Evolutionary conservation across 2,329 filamentous ascomycete species (phyloP).

Genomic region (Neonectria ditissima): DNA sequence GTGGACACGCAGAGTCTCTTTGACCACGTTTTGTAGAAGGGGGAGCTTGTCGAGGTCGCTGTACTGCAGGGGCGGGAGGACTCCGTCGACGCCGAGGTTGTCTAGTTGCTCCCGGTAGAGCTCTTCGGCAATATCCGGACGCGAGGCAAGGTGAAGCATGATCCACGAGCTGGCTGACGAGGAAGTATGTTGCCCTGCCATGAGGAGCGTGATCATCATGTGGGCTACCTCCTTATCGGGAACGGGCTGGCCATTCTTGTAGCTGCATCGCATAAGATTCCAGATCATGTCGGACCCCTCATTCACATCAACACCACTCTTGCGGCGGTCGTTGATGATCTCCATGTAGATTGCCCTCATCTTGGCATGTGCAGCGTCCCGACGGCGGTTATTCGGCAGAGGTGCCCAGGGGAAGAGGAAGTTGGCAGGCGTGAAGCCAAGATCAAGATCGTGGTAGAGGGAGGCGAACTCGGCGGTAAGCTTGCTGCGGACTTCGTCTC

Average conservation of each 20-base stretch:
- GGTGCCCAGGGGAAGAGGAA: constrained; percentile 85
- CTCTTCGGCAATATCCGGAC: constrained; percentile 76
- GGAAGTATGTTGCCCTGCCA: constrained; percentile 87
- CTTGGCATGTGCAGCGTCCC: constrained; percentile 76
- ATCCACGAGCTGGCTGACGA: constrained; percentile 84
- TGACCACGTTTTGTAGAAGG: constrained; percentile 73
- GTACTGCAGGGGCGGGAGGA: constrained; percentile 68
- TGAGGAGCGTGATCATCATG: constrained; percentile 88
- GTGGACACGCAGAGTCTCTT: constrained; percentile 79
- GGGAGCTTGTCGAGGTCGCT: constrained; percentile 70
- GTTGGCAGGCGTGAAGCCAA: constrained; percentile 82
- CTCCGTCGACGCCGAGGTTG: constrained; percentile 60
- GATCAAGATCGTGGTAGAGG: constrained; percentile 82
- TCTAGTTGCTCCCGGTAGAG: constrained; percentile 75
- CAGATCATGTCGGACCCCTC: constrained; percentile 77
- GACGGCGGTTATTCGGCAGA: constrained; percentile 78
- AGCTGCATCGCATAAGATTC: constrained; percentile 80
- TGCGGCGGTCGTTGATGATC: constrained; percentile 74
- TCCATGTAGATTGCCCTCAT: constrained; percentile 78
- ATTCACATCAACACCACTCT: constrained; percentile 53
- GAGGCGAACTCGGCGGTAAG: constrained; percentile 79
- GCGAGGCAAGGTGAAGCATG: constrained; percentile 76
- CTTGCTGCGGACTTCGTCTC: constrained; percentile 78
- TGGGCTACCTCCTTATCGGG: constrained; percentile 83
- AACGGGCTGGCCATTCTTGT: constrained; percentile 77